A percentile compares a stretch with the other conserved stretches of the same genome.
Evolutionary conservation across 2,329 filamentous ascomycete species (phyloP).

Genomic region (Cercospora zeina): DNA sequence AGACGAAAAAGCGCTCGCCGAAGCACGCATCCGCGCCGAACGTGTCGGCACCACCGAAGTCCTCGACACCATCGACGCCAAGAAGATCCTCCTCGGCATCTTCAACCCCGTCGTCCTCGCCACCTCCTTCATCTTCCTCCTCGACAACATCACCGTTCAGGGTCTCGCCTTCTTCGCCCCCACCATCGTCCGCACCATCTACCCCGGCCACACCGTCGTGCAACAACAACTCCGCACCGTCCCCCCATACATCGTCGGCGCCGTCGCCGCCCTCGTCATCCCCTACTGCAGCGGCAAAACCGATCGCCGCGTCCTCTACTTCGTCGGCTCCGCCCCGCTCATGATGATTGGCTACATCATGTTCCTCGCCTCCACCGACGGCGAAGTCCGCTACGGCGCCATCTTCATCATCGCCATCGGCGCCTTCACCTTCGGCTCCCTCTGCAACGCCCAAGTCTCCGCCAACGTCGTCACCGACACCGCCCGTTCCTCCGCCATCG

Average conservation of each 20-base stretch:
- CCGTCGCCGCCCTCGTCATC: slow-evolving; percentile 64
- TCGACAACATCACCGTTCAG: slow-evolving; percentile 70
- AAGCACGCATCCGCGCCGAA: slow-evolving; percentile 68
- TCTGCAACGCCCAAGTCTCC: slow-evolving; percentile 66
- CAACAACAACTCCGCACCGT: slow-evolving; percentile 70
- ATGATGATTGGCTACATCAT: slow-evolving; percentile 71
- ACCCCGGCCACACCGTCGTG: slow-evolving; percentile 58
- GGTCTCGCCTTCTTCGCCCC: slow-evolving; percentile 69
- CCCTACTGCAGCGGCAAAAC: slow-evolving; percentile 62
- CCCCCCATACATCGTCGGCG: slow-evolving; percentile 68
- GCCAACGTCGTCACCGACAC: slow-evolving; percentile 73
- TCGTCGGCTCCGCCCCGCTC: slow-evolving; percentile 60
- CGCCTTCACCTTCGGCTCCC: slow-evolving; percentile 63
- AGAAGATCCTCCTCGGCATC: slow-evolving; percentile 63
- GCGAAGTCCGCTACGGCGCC: slow-evolving; percentile 64
- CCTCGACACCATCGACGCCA: slow-evolving; percentile 61
- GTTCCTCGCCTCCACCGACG: slow-evolving; percentile 60
- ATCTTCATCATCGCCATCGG: slow-evolving; percentile 68
- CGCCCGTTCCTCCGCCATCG: slow-evolving; percentile 65
- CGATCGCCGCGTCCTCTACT: slow-evolving; percentile 61
- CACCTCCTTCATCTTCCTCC: slow-evolving; percentile 60
- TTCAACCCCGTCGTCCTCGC: slow-evolving; percentile 62
- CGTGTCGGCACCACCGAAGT: slow-evolving; percentile 63
- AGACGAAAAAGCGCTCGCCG: slow-evolving; percentile 66
- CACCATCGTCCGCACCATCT: slow-evolving; percentile 69